Conservation (phyloP, 108 stramenopile genomes). For the Heterococcus sp. region DNA sequence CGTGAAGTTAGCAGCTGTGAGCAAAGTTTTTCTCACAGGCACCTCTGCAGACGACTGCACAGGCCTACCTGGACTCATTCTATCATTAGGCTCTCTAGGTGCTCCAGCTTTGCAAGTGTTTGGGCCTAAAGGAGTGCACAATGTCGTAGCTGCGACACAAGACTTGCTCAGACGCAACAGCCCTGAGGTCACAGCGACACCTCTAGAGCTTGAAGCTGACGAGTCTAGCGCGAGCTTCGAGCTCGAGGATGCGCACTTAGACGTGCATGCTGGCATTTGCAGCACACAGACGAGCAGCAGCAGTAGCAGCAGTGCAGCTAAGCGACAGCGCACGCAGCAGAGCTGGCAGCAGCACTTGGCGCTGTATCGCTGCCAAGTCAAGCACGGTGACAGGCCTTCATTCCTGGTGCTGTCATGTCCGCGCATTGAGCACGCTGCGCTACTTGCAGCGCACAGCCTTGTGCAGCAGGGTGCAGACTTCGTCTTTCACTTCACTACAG, state of each 20-base stretch:
- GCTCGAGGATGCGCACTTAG: constrained; percentile 36
- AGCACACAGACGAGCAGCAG: too few species aligned
- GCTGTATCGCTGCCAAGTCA: constrained; percentile 22
- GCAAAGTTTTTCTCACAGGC: constrained; percentile 29
- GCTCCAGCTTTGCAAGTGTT: constrained; percentile 16
- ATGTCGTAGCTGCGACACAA: not conserved
- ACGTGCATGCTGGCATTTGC: constrained; percentile 20
- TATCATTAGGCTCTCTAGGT: constrained; percentile 18
- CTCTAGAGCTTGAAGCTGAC: constrained; percentile 25
- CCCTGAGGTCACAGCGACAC: constrained; percentile 27
- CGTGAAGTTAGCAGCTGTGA: constrained; percentile 24
- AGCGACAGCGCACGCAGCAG: constrained; percentile 17
- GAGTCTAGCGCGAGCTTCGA: constrained; percentile 17
- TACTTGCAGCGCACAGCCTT: constrained; percentile 11
- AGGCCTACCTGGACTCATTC: constrained; percentile 22
- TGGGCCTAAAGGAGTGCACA: constrained; percentile 24
- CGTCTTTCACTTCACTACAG: constrained; percentile 31
- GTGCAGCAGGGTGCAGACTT: constrained; percentile 6
- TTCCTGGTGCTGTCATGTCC: constrained; percentile 41
- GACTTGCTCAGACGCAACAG: not conserved
- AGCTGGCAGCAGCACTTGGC: constrained; percentile 4
- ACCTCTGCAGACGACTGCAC: constrained; percentile 36
- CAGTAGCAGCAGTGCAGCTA: too few species aligned
- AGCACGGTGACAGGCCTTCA: constrained; percentile 16
- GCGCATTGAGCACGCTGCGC: not conserved